Conservation (phyloP, 1,139 yeast genomes). For the Suhomyces coccinellae region DNA sequence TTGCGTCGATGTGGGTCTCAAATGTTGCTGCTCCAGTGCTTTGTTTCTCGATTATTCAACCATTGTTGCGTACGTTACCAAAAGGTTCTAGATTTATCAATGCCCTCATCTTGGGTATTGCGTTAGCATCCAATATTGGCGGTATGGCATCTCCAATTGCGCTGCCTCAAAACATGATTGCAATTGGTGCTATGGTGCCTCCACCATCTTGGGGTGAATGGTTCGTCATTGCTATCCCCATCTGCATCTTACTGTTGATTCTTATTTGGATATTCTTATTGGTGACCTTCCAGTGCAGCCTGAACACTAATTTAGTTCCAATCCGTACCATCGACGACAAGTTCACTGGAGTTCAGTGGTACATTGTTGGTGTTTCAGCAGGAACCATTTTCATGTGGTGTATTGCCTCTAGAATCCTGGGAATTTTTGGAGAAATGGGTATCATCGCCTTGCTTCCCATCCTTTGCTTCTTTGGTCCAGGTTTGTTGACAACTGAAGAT, state of each 20-base stretch:
- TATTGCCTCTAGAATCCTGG: conserved; percentile 56
- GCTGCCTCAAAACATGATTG: conserved; percentile 75
- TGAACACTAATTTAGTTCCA: conserved; percentile 43
- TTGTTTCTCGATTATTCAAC: conserved; percentile 66
- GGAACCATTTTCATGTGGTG: conserved; percentile 73
- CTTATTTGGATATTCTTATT: conserved; percentile 59
- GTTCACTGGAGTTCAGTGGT: conserved; percentile 65
- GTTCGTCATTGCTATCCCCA: conserved; percentile 69
- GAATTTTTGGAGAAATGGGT: conserved; percentile 69
- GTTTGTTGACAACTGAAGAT: conserved; percentile 62
- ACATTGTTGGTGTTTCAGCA: conserved; percentile 51
- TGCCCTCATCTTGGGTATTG: conserved; percentile 69
- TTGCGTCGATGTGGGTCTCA: conserved; percentile 77
- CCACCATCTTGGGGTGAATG: conserved; percentile 79
- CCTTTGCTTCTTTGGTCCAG: conserved; percentile 68
- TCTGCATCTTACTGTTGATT: conserved; percentile 54
- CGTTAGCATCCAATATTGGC: conserved; percentile 69
- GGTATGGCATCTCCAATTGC: conserved; percentile 85
- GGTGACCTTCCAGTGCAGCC: conserved; percentile 51
- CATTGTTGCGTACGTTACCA: conserved; percentile 62
- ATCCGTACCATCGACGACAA: conserved; percentile 62
- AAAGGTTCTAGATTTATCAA: conserved; percentile 61
- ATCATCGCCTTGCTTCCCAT: conserved; percentile 68
- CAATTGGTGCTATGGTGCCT: conserved; percentile 65
- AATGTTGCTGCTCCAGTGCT: conserved; percentile 79